Evolutionary conservation across 495 filamentous ascomycete species (phyloP), one percentile per base, ranked within the genome.

Genomic region (Penicillium samsonianum): DNA sequence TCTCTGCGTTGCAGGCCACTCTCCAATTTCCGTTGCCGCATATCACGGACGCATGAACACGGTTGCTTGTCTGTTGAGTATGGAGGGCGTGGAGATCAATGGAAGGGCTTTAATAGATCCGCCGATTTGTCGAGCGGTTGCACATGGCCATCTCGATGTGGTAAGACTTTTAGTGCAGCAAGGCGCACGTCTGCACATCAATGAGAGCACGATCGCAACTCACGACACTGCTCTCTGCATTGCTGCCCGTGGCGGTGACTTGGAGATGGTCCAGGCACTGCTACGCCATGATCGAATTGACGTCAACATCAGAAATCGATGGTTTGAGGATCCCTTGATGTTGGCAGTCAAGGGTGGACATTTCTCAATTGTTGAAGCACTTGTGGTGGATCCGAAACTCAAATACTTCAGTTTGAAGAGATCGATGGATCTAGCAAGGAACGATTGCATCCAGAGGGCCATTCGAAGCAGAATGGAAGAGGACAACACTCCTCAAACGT

Each of bases 181-280:
- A 43, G 55, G 19, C 28, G 28, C 14, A 43, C 16, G 28, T 50
- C 30, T 57, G 14, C 28, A 42, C n/a, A 52, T 61, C 22, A 61
- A 61, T 37, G 23, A 51, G 49, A 37, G 53, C 1, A 61, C 23
- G 22, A 52, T 56, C 31, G 49, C 19, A 44, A 23, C 26, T 41
- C 17, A 55, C 42, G 58, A 61, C 42, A 57, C 53, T 35, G 51
- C 47, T 8, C 41, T 61, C 30, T 55, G 41, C n/a, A 61, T 61
- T 31, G 43, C 59, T n/a, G 53, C 48, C 17, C 20, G 49, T 35
- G 23, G 50, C 28, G 49, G 59, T 23, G 33, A 53, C 43, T 51
- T 57, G 28, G 49, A 57, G 33, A 48, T 57, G 14, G 53, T 57
- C 33, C 35, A 55, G 49, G 41, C 53, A 48, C 49, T 57, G 33